These are phyloP conservation scores for Barnettozyma pratensis DNA, from an alignment of 805 yeast genomes.

Conservation along the genomic window DNA sequence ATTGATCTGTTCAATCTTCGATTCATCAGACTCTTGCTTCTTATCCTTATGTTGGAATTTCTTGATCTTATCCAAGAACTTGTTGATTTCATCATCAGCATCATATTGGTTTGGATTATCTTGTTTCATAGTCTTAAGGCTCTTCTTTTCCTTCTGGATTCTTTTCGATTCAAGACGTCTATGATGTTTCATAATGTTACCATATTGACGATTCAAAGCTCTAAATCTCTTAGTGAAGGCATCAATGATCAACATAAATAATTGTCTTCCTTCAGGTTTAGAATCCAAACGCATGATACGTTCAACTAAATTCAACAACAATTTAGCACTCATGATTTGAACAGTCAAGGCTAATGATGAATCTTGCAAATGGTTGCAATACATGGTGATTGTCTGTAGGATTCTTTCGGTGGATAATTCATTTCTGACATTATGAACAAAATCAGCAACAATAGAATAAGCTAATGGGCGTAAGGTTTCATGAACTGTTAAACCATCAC, in stretches of 20 bases:
- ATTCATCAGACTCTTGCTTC: background rate
- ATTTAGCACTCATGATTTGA: slow-evolving; percentile 94
- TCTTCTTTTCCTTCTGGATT: slow-evolving; percentile 38
- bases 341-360: slow-evolving; percentile 79
- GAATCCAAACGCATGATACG: slow-evolving; percentile 77
- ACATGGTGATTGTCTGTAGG: slow-evolving; percentile 80
- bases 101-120: slow-evolving; percentile 29
- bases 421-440: slow-evolving; percentile 84
- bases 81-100: slow-evolving; percentile 33
- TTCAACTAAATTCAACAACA: slow-evolving; percentile 82
- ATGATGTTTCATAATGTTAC: slow-evolving; percentile 59
- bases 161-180: slow-evolving; percentile 42
- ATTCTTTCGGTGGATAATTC: slow-evolving; percentile 80
- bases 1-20: background rate
- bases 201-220: slow-evolving; percentile 67
- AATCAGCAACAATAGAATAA: slow-evolving; percentile 91
- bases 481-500: slow-evolving; percentile 86
- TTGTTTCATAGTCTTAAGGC: slow-evolving; percentile 27
- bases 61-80: slow-evolving; percentile 24
- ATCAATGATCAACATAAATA: slow-evolving; percentile 80
- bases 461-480: slow-evolving; percentile 92
- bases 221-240: slow-evolving; percentile 81
- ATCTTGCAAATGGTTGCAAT: slow-evolving; percentile 77
- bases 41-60: slow-evolving; percentile 6
- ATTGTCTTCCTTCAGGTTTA: slow-evolving; percentile 67